phyloP scores from a whole-genome alignment of 495 filamentous ascomycete species.

The Aspergillus taichungensis region DNA sequence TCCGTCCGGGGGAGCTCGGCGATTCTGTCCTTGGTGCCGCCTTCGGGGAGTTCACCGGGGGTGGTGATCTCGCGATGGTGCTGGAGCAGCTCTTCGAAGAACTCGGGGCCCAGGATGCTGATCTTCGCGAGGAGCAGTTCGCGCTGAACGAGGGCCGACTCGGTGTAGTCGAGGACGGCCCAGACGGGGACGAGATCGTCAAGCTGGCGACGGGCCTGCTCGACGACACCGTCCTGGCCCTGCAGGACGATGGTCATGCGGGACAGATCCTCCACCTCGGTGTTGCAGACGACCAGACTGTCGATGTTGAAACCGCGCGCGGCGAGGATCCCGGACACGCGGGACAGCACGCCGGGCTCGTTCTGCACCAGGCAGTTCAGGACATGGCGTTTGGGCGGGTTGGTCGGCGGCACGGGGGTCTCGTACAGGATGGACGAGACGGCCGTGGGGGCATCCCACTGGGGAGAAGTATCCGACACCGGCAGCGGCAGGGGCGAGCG shows the following conservation, averaged over 20 bases:
- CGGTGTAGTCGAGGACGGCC: slow-evolving; percentile 95
- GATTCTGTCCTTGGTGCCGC: slow-evolving; percentile 21
- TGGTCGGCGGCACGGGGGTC: slow-evolving; percentile 73
- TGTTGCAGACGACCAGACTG: slow-evolving; percentile 93
- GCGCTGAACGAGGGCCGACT: slow-evolving; percentile 86
- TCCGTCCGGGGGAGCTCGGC: slow-evolving; percentile 25
- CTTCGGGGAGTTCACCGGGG: slow-evolving; percentile 26
- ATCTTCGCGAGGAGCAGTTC: slow-evolving; percentile 95
- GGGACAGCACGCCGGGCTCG: slow-evolving; percentile 92
- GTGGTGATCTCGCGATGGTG: slow-evolving; percentile 76
- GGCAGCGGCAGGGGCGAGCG: slow-evolving; percentile 77
- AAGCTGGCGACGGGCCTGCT: slow-evolving; percentile 91
- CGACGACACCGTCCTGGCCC: slow-evolving; percentile 93
- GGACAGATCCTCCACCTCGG: slow-evolving; percentile 92
- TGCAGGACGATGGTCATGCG: slow-evolving; percentile 98
- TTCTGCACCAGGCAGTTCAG: slow-evolving; percentile 99
- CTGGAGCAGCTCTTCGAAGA: slow-evolving; percentile 90
- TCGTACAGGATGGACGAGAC: slow-evolving; percentile 98
- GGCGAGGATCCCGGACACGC: slow-evolving; percentile 92
- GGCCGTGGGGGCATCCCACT: slow-evolving; percentile 90
- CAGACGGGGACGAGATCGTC: slow-evolving; percentile 97
- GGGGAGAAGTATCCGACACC: slow-evolving; percentile 58
- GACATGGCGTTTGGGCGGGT: slow-evolving; percentile 86
- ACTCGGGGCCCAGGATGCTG: slow-evolving; percentile 90
- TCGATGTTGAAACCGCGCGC: slow-evolving; percentile 99